Percentiles rank a stretch among this genome's conserved stretches.
Conservation (phyloP, 768 basidiomycete genomes). For the Ramaria sp. region DNA sequence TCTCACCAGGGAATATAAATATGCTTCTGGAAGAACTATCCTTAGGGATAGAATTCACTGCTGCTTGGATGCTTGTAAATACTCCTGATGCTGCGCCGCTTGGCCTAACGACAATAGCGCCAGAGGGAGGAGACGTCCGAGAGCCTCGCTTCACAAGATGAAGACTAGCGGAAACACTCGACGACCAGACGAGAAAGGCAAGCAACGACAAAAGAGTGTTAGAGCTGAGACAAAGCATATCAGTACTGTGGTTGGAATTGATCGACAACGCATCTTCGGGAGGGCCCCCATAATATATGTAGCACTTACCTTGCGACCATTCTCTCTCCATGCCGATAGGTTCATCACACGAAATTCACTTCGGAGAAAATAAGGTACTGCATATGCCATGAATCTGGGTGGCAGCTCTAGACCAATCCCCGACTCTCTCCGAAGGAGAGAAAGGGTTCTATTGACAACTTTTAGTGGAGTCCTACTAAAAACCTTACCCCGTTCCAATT, state of each 20-base stretch:
- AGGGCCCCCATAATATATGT: no score
- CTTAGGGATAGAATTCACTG: constrained; percentile 32
- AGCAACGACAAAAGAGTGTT: neutral
- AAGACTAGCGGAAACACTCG: neutral
- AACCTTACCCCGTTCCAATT: no score
- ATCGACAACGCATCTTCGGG: no score
- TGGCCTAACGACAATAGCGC: constrained; percentile 31
- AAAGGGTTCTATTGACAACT: no score
- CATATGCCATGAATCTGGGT: no score
- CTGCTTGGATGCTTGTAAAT: constrained; percentile 29
- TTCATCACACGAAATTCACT: no score
- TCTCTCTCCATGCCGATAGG: no score
- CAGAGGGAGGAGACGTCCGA: constrained; percentile 32
- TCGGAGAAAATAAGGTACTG: no score
- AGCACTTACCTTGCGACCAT: no score
- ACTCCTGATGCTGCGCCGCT: constrained; percentile 30
- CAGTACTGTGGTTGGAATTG: neutral
- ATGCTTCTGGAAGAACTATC: constrained; percentile 29
- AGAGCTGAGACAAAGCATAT: neutral
- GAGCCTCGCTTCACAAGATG: neutral
- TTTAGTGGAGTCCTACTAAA: no score
- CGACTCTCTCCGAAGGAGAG: no score
- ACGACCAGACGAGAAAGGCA: neutral
- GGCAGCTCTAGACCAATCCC: no score
- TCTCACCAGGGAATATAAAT: constrained; percentile 33